These are phyloP conservation scores for Aspergillus sclerotialis DNA, from an alignment of 2,329 filamentous ascomycete genomes.

Conservation along the genomic window DNA sequence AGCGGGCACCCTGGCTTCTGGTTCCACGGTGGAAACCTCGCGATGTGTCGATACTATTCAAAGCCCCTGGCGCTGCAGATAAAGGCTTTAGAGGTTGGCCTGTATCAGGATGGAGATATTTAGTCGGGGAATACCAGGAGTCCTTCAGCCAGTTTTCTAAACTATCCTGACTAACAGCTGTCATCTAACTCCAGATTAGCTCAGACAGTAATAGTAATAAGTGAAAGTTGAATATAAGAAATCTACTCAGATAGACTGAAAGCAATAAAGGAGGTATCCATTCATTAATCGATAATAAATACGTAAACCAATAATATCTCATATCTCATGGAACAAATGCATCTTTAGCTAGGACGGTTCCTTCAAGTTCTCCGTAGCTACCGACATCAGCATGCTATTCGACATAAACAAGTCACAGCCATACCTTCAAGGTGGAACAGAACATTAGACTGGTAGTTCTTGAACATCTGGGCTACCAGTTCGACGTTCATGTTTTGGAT, in stretches of 20 bases:
- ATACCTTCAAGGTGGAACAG: slow-evolving; percentile 93
- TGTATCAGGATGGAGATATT: too few species aligned
- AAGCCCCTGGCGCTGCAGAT: slow-evolving; percentile 27
- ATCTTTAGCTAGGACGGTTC: slow-evolving; percentile 56
- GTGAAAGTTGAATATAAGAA: too few species aligned
- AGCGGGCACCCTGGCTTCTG: slow-evolving; percentile 31
- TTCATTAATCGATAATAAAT: too few species aligned
- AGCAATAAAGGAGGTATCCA: too few species aligned
- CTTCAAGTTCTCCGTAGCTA: slow-evolving; percentile 77
- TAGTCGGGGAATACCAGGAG: too few species aligned
- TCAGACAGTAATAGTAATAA: too few species aligned
- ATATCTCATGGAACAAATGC: too few species aligned
- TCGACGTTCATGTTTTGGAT: slow-evolving; percentile 99
- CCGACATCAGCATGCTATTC: slow-evolving; percentile 4
- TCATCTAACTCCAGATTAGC: too few species aligned
- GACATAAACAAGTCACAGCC: slow-evolving; percentile 5
- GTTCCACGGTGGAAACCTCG: slow-evolving; percentile 33
- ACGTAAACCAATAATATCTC: too few species aligned
- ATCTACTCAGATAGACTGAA: too few species aligned
- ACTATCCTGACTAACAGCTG: too few species aligned
- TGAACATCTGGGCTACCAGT: slow-evolving; percentile 98
- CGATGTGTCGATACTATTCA: slow-evolving; percentile 28
- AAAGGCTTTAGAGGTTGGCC: slow-evolving; percentile 22
- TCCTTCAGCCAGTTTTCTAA: too few species aligned
- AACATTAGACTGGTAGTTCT: slow-evolving; percentile 98